These are phyloP conservation scores for Starmera amethionina DNA, from an alignment of 805 yeast species.

Conservation along the genomic window DNA sequence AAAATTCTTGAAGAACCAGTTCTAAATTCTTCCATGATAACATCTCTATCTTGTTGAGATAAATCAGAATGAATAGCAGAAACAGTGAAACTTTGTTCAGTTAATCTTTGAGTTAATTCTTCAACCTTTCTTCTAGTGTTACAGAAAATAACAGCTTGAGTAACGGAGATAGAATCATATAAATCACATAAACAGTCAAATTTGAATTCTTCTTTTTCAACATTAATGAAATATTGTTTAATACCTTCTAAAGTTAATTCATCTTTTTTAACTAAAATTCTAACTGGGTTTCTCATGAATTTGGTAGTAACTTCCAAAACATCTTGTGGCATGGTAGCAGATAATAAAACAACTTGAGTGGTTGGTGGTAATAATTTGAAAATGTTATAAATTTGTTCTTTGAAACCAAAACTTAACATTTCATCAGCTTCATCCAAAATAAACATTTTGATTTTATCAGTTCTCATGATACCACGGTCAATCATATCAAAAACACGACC, in stretches of 20 bases:
- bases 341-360: slow-evolving; percentile 88
- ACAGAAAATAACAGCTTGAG: slow-evolving; percentile 97
- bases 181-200: slow-evolving; percentile 90
- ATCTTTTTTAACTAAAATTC: slow-evolving; percentile 90
- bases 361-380: slow-evolving; percentile 80
- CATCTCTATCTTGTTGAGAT: slow-evolving; percentile 89
- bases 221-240: slow-evolving; percentile 84
- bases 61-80: slow-evolving; percentile 94
- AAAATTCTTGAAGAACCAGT: slow-evolving; percentile 88
- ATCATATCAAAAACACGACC: slow-evolving; percentile 97
- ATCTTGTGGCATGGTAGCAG: slow-evolving; percentile 92
- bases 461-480: slow-evolving; percentile 74
- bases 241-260: slow-evolving; percentile 94
- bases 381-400: slow-evolving; percentile 91
- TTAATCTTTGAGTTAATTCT: slow-evolving; percentile 67
- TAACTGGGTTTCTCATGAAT: slow-evolving; percentile 91
- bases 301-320: slow-evolving; percentile 85
- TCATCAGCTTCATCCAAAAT: slow-evolving; percentile 98
- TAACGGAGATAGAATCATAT: slow-evolving; percentile 89
- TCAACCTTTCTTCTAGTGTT: slow-evolving; percentile 94
- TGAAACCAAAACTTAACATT: slow-evolving; percentile 86
- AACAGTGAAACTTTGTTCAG: slow-evolving; percentile 78
- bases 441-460: slow-evolving; percentile 84
- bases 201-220: slow-evolving; percentile 90
- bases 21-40: slow-evolving; percentile 92